Percentiles rank a stretch among this genome's conserved stretches.
Conservation (phyloP, 2,329 filamentous ascomycete genomes). For the Fusarium torulosum region DNA sequence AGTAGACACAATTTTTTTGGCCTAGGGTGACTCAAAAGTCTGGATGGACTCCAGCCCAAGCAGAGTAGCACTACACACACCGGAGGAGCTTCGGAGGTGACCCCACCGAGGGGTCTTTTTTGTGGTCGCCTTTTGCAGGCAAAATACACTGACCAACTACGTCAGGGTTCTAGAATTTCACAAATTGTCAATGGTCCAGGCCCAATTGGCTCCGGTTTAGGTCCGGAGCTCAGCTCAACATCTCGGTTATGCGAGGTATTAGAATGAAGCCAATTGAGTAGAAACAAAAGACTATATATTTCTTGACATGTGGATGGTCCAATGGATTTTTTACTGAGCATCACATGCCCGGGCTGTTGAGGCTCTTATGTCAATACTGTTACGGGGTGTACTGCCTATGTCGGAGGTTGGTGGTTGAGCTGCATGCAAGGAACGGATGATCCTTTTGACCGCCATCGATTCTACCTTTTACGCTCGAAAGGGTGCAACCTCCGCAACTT, state of each 20-base stretch:
- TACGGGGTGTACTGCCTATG: conserved; percentile 11
- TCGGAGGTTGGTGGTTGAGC: conserved; percentile 14
- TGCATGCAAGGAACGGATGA: conserved; percentile 34
- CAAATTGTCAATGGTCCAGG: conserved; percentile 48
- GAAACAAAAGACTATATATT: not conserved
- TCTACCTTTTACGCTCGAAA: conserved; percentile 13
- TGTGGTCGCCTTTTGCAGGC: conserved; percentile 33
- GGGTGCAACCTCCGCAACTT: conserved; percentile 22
- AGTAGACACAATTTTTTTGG: conserved; percentile 33
- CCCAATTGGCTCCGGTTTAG: conserved; percentile 45
- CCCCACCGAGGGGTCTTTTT: conserved; percentile 48
- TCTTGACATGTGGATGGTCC: not conserved
- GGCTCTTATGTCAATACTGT: not conserved
- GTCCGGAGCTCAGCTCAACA: conserved; percentile 22
- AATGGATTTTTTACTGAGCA: not conserved
- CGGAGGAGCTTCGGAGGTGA: conserved; percentile 50
- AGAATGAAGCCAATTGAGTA: not conserved
- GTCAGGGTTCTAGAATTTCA: conserved; percentile 46
- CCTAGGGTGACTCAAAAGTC: conserved; percentile 37
- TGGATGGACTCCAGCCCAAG: conserved; percentile 16
- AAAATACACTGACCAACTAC: conserved; percentile 37
- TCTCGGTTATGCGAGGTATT: conserved; percentile 21
- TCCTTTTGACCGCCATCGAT: conserved; percentile 20
- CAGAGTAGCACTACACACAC: conserved; percentile 17
- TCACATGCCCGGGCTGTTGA: not conserved